Base-by-base conservation (phyloP, 129 eudicot species). In the Erigeron canadensis region DNA sequence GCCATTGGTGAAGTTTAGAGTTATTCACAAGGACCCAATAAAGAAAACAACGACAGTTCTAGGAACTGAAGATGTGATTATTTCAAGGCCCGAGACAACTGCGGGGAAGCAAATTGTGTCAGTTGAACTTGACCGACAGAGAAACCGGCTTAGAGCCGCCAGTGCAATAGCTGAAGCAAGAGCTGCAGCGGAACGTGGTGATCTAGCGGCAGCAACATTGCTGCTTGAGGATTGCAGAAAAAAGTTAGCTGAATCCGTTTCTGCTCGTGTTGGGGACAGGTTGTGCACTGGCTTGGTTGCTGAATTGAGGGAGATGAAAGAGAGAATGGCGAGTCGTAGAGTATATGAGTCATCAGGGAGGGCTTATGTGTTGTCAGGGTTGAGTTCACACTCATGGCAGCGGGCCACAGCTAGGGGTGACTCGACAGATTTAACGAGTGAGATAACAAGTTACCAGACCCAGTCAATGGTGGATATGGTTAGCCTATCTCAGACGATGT, bases 351-450 rank as follows among this genome's bases (percentile, higher is more conserved):
- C 86, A 2, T 77, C 92, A 0, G 98, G 98, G 0, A 76, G 96
- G 85, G 98, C 96, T 50, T 92, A 89, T 41, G 90, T 87, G 18
- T 67, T 92, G 70, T 92, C 98, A 7, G 95, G 96, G 34, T 54
- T 89, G 80, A 92, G 95, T 59, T 92, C 98, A 46, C 98, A 92
- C 65, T 89, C 95, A 15, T 89, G 91, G 95, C 98, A 92, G 67
- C 84, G 98, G 70, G 98, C 98, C 41, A 88, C 98, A 42, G 89
- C 98, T 6, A 69, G 95, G 41, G 97, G 95, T 38, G 95, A 86
- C 81, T 87, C 91, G 3, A 76, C 84, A 0, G 84, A 80, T 43
- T 61, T 83, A 58, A 78, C 92, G 6, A 81, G 82, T 71, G 81
- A 72, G 48, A 70, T 83, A 15, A 85, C 73, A 73, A 83, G 81